Evolutionary conservation across 495 filamentous ascomycete genomes (phyloP).

Genomic region (Talaromyces adpressus): DNA sequence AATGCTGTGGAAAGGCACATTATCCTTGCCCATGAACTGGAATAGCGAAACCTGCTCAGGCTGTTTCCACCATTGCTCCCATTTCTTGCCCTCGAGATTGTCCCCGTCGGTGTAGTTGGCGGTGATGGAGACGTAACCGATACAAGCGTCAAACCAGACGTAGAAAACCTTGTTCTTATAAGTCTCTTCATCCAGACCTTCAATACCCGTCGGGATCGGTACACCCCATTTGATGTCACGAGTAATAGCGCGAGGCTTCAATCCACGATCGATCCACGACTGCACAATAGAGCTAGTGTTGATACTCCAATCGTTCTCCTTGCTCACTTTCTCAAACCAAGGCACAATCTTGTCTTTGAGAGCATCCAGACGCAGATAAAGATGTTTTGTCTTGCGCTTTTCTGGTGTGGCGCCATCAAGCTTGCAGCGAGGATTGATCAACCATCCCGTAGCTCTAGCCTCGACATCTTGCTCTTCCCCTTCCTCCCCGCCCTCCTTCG

Average conservation of each 20-base stretch:
- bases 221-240: slow-evolving; percentile 88
- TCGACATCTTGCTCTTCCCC: slow-evolving; percentile 10
- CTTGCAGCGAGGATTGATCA: slow-evolving; percentile 61
- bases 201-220: slow-evolving; percentile 48
- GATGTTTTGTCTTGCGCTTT: slow-evolving; percentile 60
- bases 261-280: slow-evolving; percentile 74
- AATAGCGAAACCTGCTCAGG: slow-evolving; percentile 84
- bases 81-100: slow-evolving; percentile 38
- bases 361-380: slow-evolving; percentile 75
- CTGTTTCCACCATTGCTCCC: slow-evolving; percentile 95
- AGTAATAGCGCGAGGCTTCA: slow-evolving; percentile 84
- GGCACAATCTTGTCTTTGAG: slow-evolving; percentile 64
- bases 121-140: slow-evolving; percentile 93
- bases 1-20: slow-evolving; percentile 85
- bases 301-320: slow-evolving; percentile 65
- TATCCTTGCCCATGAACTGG: slow-evolving; percentile 98
- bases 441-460: slow-evolving; percentile 11
- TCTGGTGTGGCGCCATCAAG: slow-evolving; percentile 74
- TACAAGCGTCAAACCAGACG: slow-evolving; percentile 98
- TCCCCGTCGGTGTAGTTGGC: slow-evolving; percentile 70
- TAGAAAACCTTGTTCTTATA: slow-evolving; percentile 87
- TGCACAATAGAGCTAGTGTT: slow-evolving; percentile 67
- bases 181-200: slow-evolving; percentile 31
- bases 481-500: background rate
- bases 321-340: slow-evolving; percentile 56